Base-by-base conservation (phyloP, 306 rosid genomes). In the Abrus pulchellus region DNA sequence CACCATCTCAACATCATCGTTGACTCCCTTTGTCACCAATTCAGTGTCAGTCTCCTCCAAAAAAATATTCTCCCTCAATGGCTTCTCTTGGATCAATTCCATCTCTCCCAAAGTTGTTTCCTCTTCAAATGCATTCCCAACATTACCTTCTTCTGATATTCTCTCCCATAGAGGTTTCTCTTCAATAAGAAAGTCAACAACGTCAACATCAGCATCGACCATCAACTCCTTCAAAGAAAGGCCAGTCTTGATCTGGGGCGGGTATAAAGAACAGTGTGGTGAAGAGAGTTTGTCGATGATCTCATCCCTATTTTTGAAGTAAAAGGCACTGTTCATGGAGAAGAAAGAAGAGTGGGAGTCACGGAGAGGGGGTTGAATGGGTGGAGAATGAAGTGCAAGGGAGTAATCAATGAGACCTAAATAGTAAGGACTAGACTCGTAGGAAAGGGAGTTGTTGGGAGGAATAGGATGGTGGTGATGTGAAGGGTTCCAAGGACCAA, bases 371-470 rank as follows among this genome's bases (percentile, higher is more conserved):
- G 59, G 74, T 6, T 56, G 43, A 59, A 9, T 1, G 0, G 45
- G 14, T 13, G 45, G 43, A 33, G 48, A 10, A 45, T 30, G 57
- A 72, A 73, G 30, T 3, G 63, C 68, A 53, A 82, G 82, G 7
- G 88, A 38, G 44, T 74, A n/a, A 60, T 79, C 83, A 0, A 11
- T 82, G 70, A 85, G 86, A 32, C 89, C 89, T 9, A 64, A 69
- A 36, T 78, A 86, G 79, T 86, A 86, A 1, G 86, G 89, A 49
- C 86, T 85, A 30, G 61, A 36, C 5, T 34, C 30, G 9, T 12
- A 60, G 1, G 43, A 12, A 2, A 27, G 3, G 61, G 28, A 4
- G 30, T 7, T 6, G 30, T 1, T 6, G 9, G 48, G 62, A 12
- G 34, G 55, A 7, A 48, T 61, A 50, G 9, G 85, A 30, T 55